These are phyloP conservation scores for Paramyrothecium sp. DNA, from an alignment of 2,329 filamentous ascomycete species.

Conservation along the genomic window DNA sequence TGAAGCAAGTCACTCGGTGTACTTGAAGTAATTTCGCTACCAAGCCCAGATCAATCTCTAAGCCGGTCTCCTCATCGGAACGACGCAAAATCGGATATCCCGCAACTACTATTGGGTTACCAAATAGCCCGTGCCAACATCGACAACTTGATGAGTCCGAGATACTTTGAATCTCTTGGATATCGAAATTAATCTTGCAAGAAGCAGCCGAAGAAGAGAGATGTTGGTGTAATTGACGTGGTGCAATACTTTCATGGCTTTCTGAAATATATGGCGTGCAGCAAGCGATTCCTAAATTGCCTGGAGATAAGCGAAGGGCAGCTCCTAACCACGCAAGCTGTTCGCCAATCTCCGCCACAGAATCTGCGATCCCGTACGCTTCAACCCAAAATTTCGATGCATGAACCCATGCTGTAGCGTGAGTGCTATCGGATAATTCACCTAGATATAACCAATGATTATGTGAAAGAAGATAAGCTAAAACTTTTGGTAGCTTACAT, in stretches of 20 bases:
- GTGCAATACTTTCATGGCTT: neutral
- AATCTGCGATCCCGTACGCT: neutral
- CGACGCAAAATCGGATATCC: constrained; percentile 9
- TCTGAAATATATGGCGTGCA: neutral
- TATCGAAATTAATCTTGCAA: neutral
- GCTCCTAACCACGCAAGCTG: constrained; percentile 12
- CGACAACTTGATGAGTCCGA: neutral
- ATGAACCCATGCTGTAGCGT: neutral
- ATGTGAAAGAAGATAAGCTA: neutral
- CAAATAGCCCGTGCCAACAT: constrained; percentile 11
- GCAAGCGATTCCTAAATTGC: neutral
- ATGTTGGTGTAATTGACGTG: neutral
- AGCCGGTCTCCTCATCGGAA: neutral
- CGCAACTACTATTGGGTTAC: constrained; percentile 9
- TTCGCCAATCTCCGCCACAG: constrained; percentile 8
- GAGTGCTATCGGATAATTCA: neutral
- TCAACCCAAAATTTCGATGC: neutral
- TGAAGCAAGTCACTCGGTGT: constrained; percentile 2
- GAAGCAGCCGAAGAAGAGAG: neutral
- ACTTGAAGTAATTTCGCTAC: constrained; percentile 6
- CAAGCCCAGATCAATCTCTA: constrained; percentile 8
- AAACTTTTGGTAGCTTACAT: neutral
- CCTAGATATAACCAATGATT: neutral
- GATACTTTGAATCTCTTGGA: neutral
- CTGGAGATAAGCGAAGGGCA: constrained; percentile 6